A percentile compares a stretch with the other conserved stretches of the same genome.
These are phyloP conservation scores for Paraglomus brasilianum DNA, from an alignment of 192 early-diverging fungal genomes.

Conservation along the genomic window DNA sequence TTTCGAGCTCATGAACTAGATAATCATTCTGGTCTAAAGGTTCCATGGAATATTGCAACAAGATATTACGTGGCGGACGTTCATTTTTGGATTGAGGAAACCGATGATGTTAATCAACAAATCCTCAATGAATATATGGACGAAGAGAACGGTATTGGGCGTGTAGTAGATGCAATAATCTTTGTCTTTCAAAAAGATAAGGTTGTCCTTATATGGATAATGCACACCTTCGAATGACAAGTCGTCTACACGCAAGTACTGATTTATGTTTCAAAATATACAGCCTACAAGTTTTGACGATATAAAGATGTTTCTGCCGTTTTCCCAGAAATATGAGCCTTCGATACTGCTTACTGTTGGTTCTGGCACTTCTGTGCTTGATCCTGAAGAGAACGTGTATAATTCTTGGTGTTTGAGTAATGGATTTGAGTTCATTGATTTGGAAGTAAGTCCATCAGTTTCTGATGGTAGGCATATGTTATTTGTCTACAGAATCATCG, in stretches of 20 bases:
- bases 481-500: too few relatives aligned
- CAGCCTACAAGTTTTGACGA: conserved; percentile 58
- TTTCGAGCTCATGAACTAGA: conserved; percentile 1
- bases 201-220: conserved; percentile 32
- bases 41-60: conserved; percentile 58
- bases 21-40: conserved; percentile 41
- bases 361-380: conserved; percentile 27
- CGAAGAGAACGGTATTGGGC: conserved; percentile 43
- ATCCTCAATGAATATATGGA: conserved; percentile 36
- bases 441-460: conserved; percentile 36
- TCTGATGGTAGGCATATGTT: too few relatives aligned
- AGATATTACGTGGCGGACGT: conserved; percentile 69
- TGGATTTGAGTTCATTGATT: conserved; percentile 64
- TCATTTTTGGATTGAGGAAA: conserved; percentile 65
- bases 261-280: background rate
- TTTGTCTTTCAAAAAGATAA: conserved; percentile 60
- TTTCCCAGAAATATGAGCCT: conserved; percentile 53
- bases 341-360: conserved; percentile 56
- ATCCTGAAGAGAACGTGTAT: conserved; percentile 26
- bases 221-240: background rate
- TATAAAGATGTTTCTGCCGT: conserved; percentile 53
- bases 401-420: conserved; percentile 63
- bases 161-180: conserved; percentile 60
- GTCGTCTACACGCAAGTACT: background rate
- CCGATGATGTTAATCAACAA: conserved; percentile 36